phyloP scores from a whole-genome alignment of 78 protist genomes.

The Dictyostelium capitatum region DNA sequence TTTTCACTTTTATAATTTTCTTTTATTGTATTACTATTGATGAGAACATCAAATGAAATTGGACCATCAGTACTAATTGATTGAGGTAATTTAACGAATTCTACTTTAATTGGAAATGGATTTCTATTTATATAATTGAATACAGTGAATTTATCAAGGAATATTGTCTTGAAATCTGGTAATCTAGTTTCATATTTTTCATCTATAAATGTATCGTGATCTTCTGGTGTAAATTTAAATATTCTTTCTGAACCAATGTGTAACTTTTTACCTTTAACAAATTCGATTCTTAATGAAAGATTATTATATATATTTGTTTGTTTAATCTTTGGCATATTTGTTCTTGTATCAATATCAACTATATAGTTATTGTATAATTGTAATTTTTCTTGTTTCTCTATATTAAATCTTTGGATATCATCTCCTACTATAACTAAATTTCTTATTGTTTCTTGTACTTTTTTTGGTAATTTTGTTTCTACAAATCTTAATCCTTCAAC shows the following conservation, averaged over 20 bases:
- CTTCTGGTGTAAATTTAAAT: not conserved
- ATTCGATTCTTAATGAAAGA: not conserved
- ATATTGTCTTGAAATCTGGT: conserved; percentile 38
- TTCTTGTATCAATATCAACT: too few species aligned
- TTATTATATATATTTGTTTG: not conserved
- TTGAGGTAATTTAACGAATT: conserved; percentile 12
- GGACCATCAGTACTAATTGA: not conserved
- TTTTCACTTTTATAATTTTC: not conserved
- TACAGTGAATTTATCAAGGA: not conserved
- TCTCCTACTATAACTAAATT: not conserved
- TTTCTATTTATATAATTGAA: not conserved
- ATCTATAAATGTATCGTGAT: not conserved
- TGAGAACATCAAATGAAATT: not conserved
- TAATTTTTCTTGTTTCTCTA: not conserved
- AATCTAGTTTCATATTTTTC: not conserved
- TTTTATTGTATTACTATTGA: not conserved
- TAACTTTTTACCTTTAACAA: not conserved
- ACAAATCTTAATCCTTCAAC: not conserved
- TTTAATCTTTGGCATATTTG: too few species aligned
- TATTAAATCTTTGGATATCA: not conserved
- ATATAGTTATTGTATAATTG: not conserved
- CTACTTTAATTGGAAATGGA: not conserved
- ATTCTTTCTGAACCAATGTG: not conserved
- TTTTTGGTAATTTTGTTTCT: not conserved
- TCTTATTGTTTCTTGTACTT: not conserved